A percentile compares a stretch with the other conserved stretches of the same genome.
Evolutionary conservation across 208 protist genomes (phyloP).

Genomic region (Wallacemonas collosoma): DNA sequence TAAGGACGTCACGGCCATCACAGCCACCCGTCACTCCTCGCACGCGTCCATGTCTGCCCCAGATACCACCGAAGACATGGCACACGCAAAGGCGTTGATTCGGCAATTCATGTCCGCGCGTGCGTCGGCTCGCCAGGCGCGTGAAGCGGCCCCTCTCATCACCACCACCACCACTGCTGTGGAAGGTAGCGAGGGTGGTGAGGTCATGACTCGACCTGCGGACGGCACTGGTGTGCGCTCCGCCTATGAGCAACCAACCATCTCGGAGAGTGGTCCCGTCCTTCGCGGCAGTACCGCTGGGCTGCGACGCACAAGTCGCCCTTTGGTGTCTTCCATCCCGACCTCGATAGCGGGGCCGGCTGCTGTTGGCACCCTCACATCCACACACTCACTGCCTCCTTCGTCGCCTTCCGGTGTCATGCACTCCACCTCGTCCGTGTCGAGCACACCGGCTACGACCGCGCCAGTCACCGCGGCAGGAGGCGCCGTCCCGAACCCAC

Average conservation of each 20-base stretch:
- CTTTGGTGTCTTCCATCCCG: not conserved
- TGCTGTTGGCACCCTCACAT: not conserved
- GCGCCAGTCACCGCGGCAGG: not conserved
- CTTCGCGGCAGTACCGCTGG: not conserved
- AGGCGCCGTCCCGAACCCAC: conserved; percentile 15
- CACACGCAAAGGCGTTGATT: not conserved
- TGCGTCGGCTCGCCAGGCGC: not conserved
- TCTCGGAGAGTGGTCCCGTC: not conserved
- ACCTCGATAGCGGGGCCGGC: too few species aligned
- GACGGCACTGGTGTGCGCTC: too few species aligned
- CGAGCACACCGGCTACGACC: not conserved
- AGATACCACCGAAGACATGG: not conserved
- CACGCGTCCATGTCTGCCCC: too few species aligned
- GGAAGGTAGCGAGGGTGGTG: not conserved
- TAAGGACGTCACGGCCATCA: too few species aligned
- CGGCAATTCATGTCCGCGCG: not conserved
- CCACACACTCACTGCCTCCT: not conserved
- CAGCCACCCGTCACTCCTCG: too few species aligned
- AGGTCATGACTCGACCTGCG: not conserved
- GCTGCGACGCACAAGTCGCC: conserved; percentile 9
- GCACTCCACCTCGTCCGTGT: not conserved
- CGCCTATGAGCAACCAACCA: not conserved
- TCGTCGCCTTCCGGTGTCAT: not conserved
- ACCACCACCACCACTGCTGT: not conserved
- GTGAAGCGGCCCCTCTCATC: not conserved